Evolutionary conservation across 2,329 filamentous ascomycete genomes (phyloP).

Genomic region (Arthrobotrys sphaeroides): DNA sequence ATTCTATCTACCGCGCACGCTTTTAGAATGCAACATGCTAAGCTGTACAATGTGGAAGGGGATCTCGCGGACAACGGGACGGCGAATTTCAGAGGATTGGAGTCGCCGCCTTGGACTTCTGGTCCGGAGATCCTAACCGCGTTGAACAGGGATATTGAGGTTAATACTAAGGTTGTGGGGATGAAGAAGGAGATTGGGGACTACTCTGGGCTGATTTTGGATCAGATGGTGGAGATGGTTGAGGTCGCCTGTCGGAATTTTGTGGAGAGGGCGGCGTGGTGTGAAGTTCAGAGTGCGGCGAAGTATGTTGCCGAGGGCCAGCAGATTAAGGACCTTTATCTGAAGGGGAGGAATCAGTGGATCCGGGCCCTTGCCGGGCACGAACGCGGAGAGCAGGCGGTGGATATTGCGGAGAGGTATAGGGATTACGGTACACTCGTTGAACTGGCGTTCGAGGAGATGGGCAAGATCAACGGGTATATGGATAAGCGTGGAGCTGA

Average conservation of each 20-base stretch:
- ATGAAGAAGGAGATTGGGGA: constrained; percentile 43
- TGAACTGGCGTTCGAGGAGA: constrained; percentile 59
- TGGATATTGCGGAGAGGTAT: constrained; percentile 70
- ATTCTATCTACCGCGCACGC: constrained; percentile 40
- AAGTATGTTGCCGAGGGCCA: constrained; percentile 62
- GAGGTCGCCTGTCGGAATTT: constrained; percentile 69
- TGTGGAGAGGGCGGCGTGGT: constrained; percentile 70
- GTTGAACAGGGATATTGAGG: constrained; percentile 55
- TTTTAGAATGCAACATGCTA: constrained; percentile 76
- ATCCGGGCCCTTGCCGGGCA: constrained; percentile 66
- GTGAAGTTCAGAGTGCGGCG: constrained; percentile 65
- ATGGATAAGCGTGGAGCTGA: constrained; percentile 60
- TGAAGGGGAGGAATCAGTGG: constrained; percentile 63
- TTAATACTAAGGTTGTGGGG: constrained; percentile 59
- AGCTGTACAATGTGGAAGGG: constrained; percentile 75
- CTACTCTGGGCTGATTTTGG: constrained; percentile 64
- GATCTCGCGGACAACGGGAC: constrained; percentile 75
- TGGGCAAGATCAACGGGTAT: constrained; percentile 59
- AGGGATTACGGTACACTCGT: constrained; percentile 68
- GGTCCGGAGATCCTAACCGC: constrained; percentile 60
- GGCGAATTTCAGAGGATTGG: constrained; percentile 71
- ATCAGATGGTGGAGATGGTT: constrained; percentile 67
- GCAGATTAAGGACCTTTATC: constrained; percentile 63
- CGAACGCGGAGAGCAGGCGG: constrained; percentile 69
- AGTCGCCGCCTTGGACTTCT: constrained; percentile 89